Evolutionary conservation across 306 rosid species (phyloP), one percentile per base, ranked within the genome.

Genomic region (Castanea mollissima): DNA sequence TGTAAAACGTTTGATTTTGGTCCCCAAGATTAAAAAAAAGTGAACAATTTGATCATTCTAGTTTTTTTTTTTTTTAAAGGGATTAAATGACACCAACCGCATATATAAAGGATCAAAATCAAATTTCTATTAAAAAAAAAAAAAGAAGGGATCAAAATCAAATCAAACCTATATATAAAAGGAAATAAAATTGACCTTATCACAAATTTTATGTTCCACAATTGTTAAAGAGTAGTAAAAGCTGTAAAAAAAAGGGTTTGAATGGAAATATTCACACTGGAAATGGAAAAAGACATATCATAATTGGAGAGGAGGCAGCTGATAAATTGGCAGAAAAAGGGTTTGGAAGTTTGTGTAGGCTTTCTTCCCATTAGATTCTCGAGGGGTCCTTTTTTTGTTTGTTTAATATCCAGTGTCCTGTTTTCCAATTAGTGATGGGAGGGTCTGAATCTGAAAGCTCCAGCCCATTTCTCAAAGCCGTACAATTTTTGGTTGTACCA

Each of bases 311-410:
- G 74, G 72, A 55, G 18, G 77, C 55, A 69, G 46, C 74, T 14
- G 74, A 52, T 16, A 60, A 44, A 41, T 41, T 63, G 82, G 75
- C 68, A 77, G 74, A 56, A 74, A 55, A 77, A 57, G 70, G 21
- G 76, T 63, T 55, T 23, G 77, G 72, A 16, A 20, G 74, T 56
- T 52, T 25, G 57, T 21, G 78, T 76, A 80, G 88, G 88, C 74
- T 88, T 73, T 79, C 57, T 85, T 77, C 78, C 76, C 73, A 71
- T 77, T 81, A 83, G 92, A 89, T 86, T 86, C 92, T 87, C 34
- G 77, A 52, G 79, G 63, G 83, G 80, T 74, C 76, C 85, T 59
- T 49, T 76, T 52, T 82, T 38, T 41, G 8, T 82, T 38, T 41
- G 8, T 38, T 38, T 82, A 56, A 75, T 41, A 41, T 41, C 46